Base-by-base conservation (phyloP, 345 rosid genomes). In the Acer saccharum region DNA sequence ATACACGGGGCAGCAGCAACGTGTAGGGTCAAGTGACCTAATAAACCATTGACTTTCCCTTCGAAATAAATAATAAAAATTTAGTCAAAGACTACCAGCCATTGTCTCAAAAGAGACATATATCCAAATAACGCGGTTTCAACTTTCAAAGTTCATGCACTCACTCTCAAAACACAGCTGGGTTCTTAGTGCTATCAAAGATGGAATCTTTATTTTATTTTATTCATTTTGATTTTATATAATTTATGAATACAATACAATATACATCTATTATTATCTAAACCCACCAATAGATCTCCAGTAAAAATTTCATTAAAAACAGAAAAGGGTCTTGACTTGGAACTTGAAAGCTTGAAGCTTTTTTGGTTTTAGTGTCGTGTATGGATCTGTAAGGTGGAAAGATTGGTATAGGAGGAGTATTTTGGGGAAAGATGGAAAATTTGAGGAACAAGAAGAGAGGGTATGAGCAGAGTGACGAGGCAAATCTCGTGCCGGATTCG, bases 391-490 rank as follows among this genome's bases (percentile, higher is more conserved):
- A 80, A 80, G 71, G 76, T 66, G 70, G 82, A 78, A 84, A 76
- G 20, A 54, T 74, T 23, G 50, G 50, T 46, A 46, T 43, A 6
- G 46, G 10, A 7, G 29, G 46, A 43, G 46, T 43, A 43, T 50
- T 21, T 65, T 57, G 60, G 71, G 52, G 55, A n/a, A 67, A 17
- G 75, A 93, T 93, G 98, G 98, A 89, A 83, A 80, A 81, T 87
- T 88, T 90, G 54, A 82, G 90, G 81, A 86, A 82, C 83, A 88
- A 90, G 85, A 88, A 90, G 85, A 88, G 93, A 71, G 92, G 88
- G 46, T 83, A 80, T 81, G 90, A 87, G 68, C 83, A 86, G 76
- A 78, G 81, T 76, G 91, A 89, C 80, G 85, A 75, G 71, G 73
- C 71, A 77, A 89, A 81, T 62, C 77, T 81, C 74, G 62, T 83